Evolutionary conservation across 2,329 filamentous ascomycete species (phyloP).

Genomic region (Talaromyces sp.): DNA sequence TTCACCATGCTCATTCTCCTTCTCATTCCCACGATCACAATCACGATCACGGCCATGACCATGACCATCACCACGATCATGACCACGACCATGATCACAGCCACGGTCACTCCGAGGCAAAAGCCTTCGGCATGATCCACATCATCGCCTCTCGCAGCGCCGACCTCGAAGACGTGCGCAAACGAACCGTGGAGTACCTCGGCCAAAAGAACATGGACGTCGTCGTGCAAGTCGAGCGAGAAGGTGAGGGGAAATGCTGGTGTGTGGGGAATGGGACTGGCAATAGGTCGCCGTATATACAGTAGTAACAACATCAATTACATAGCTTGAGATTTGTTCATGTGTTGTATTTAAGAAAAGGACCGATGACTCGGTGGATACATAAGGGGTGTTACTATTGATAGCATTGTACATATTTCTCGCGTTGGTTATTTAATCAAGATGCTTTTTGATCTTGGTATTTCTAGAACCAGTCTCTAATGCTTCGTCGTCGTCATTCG

Average conservation of each 20-base stretch:
- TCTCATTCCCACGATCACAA: constrained; percentile 24
- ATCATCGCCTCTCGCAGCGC: constrained; percentile 52
- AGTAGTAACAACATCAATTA: neutral
- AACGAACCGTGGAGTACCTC: constrained; percentile 70
- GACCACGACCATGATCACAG: constrained; percentile 15
- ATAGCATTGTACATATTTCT: neutral
- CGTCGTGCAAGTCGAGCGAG: constrained; percentile 81
- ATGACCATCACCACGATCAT: constrained; percentile 21
- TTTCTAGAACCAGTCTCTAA: no score
- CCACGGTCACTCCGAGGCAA: constrained; percentile 21
- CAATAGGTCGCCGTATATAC: constrained; percentile 8
- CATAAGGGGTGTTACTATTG: neutral
- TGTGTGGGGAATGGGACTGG: constrained; percentile 45
- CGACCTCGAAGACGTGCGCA: constrained; percentile 76
- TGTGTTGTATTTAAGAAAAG: neutral
- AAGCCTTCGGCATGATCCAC: constrained; percentile 65
- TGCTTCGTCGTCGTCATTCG: neutral
- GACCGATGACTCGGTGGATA: neutral
- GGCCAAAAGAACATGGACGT: constrained; percentile 69
- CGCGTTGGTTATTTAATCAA: constrained; percentile 1
- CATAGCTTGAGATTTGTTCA: neutral
- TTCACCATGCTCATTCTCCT: constrained; percentile 22
- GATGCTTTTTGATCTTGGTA: neutral
- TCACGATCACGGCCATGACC: constrained; percentile 26
- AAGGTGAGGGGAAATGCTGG: constrained; percentile 67